These are phyloP conservation scores for Wickerhamiella lipophila DNA, from an alignment of 805 yeast genomes.

Conservation along the genomic window DNA sequence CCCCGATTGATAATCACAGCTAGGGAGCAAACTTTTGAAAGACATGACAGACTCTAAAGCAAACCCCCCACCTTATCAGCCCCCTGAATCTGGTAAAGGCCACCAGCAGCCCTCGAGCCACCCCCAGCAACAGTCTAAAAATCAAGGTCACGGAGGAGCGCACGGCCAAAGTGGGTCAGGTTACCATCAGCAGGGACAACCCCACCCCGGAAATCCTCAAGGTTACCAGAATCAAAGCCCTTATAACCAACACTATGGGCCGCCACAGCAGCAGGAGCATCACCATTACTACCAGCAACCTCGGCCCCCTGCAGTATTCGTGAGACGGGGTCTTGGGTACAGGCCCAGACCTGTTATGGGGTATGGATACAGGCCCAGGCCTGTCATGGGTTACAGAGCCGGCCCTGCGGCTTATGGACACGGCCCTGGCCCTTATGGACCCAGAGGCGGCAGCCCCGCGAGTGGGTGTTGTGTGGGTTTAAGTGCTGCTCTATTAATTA, in stretches of 20 bases:
- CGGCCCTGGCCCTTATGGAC: too few relatives aligned
- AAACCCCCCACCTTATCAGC: background rate
- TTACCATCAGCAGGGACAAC: background rate
- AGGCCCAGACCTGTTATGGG: too few relatives aligned
- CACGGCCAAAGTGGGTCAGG: background rate
- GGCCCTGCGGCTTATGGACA: too few relatives aligned
- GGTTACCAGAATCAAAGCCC: background rate
- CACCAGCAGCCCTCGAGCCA: too few relatives aligned
- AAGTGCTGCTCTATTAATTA: background rate
- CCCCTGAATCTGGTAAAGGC: background rate
- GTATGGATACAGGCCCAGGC: too few relatives aligned
- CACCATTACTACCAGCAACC: conserved; percentile 1
- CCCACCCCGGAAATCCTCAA: background rate
- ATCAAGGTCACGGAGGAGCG: too few relatives aligned
- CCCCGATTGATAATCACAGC: background rate
- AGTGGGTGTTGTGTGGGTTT: background rate
- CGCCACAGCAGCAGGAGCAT: background rate
- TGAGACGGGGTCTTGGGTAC: too few relatives aligned
- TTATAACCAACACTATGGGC: background rate
- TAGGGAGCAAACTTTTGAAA: background rate
- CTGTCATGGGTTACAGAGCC: too few relatives aligned
- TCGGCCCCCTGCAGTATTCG: too few relatives aligned
- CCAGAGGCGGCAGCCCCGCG: too few relatives aligned
- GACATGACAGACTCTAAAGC: background rate
- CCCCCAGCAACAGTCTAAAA: too few relatives aligned